Evolutionary conservation across 208 protist species (phyloP).

Genomic region (Leishmania aethiopica): DNA sequence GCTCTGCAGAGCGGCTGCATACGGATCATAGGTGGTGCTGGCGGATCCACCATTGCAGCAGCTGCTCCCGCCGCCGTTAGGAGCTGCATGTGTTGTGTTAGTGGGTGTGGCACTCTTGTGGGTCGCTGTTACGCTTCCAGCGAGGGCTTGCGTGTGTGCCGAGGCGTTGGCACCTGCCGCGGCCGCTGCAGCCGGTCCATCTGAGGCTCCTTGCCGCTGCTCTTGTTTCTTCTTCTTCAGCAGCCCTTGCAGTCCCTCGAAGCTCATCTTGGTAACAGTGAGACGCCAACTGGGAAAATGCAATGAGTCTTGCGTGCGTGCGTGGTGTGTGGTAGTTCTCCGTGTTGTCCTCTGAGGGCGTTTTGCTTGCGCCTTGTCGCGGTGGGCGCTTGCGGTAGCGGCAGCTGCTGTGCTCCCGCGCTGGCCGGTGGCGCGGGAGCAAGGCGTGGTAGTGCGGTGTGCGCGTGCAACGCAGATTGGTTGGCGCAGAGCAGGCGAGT

Average conservation of each 20-base stretch:
- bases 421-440: not conserved
- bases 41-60: not conserved
- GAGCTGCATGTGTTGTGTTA: not conserved
- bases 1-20: constrained; percentile 14
- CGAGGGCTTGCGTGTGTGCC: not conserved
- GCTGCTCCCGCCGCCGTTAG: not conserved
- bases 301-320: not conserved
- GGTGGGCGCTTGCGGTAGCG: not conserved
- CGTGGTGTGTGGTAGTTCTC: not conserved
- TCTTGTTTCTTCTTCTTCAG: constrained; percentile 37
- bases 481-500: not conserved
- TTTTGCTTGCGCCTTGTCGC: not conserved
- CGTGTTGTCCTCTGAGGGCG: not conserved
- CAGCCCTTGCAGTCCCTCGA: constrained; percentile 35
- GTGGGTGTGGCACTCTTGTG: not conserved
- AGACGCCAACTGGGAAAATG: not conserved
- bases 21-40: constrained; percentile 18
- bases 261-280: constrained; percentile 24
- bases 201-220: not conserved
- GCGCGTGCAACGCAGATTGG: not conserved
- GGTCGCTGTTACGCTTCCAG: not conserved
- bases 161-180: not conserved
- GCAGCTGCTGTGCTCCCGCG: not conserved
- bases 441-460: not conserved
- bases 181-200: not conserved